Evolutionary conservation across 2,329 filamentous ascomycete species (phyloP), one percentile per base, ranked within the genome.

Genomic region (Trichoderma sp.): DNA sequence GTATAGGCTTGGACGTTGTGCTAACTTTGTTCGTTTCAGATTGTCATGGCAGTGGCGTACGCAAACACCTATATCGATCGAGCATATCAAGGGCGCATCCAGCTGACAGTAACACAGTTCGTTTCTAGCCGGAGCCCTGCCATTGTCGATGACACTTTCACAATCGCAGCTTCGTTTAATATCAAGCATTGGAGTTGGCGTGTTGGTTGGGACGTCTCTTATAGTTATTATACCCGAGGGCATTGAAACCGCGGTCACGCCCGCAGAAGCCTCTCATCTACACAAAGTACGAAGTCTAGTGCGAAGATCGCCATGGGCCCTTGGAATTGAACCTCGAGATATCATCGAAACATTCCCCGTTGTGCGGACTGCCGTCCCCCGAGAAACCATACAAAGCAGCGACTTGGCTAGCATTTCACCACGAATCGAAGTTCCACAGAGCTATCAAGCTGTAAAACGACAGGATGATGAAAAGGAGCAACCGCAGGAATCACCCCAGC

Each of bases 171-270:
- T 98, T 69, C 91, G 95, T 77, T 84, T 97, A 61, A 92, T 98
- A 77, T 96, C 95, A 27, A 94, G 94, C 69, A 88, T 98, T 78
- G 96, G 96, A 65, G 93, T 97, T 79, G 96, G 96, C 56, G 92
- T 99, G 63, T 85, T 99, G 10, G 94, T 99, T 19, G 96, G 96
- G 43, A 98, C 96, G 33, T 95, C 95, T 1, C 86, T 99, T 72
- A 95, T 98, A 72, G 94, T 99, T 37, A 98, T 99, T 77, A 97
- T 99, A 75, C 96, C 96, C 0, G 96, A 99, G 80, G 96, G 96
- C 47, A 91, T 98, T 70, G 94, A 97, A 78, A 95, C 96, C 3
- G 86, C 97, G 69, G 93, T 96, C 74, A 89, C 85, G 16, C 82
- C 86, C 3, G 79, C 81, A 2, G 78, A 82, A 69, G 73, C 78